Conservation (phyloP, 306 rosid species). For the Ziziphus jujuba region DNA sequence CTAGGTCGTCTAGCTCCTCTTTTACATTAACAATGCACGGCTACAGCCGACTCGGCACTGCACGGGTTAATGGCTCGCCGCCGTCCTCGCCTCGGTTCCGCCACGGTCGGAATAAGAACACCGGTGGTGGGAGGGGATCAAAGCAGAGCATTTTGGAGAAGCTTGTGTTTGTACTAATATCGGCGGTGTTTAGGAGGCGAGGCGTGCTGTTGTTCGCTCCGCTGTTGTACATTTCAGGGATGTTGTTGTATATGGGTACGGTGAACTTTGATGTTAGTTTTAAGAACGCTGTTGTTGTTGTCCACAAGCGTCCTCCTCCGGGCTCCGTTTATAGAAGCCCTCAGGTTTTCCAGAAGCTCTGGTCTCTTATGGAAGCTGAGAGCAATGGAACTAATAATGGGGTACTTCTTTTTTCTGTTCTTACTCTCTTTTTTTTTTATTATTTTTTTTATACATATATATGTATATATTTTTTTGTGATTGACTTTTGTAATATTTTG, state of each 20-base stretch:
- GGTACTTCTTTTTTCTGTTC: conserved; percentile 35
- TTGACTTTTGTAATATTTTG: not conserved
- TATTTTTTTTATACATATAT: too few species aligned
- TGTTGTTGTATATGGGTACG: conserved; percentile 88
- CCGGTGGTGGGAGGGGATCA: conserved; percentile 21
- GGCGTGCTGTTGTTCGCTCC: conserved; percentile 90
- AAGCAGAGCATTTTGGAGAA: conserved; percentile 61
- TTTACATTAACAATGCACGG: conserved; percentile 73
- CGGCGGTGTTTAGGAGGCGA: conserved; percentile 66
- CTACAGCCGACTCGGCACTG: conserved; percentile 59
- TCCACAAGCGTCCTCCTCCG: conserved; percentile 56
- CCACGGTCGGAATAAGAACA: conserved; percentile 55
- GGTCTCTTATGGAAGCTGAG: conserved; percentile 75
- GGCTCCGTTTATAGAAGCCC: conserved; percentile 85
- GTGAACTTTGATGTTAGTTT: conserved; percentile 68
- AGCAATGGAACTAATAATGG: conserved; percentile 45
- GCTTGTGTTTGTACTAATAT: conserved; percentile 48
- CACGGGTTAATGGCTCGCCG: conserved; percentile 49
- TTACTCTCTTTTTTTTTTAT: not conserved
- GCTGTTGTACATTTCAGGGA: conserved; percentile 75
- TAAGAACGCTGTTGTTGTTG: conserved; percentile 58
- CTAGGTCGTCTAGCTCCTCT: too few species aligned
- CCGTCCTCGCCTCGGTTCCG: conserved; percentile 76
- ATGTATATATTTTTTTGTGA: not conserved
- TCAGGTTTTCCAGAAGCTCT: conserved; percentile 70